These are phyloP conservation scores for Chlamydomonas reinhardtii DNA, from an alignment of 163 green algal species.

Conservation along the genomic window DNA sequence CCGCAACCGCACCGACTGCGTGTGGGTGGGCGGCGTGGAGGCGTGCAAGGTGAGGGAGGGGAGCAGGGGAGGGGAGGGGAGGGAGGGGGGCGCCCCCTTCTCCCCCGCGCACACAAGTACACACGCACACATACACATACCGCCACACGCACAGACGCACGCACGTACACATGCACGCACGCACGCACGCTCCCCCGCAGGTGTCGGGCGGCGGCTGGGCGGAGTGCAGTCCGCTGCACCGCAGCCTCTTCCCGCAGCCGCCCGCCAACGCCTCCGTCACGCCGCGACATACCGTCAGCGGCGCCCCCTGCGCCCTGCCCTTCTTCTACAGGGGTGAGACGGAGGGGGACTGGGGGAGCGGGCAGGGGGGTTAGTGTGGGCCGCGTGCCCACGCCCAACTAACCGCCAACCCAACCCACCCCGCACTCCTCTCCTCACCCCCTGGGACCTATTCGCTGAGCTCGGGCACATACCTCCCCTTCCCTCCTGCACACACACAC, in stretches of 20 bases:
- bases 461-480: too few relatives aligned
- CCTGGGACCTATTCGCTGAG: too few relatives aligned
- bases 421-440: too few relatives aligned
- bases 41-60: slow-evolving; percentile 52
- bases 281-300: slow-evolving; percentile 26
- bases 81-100: too few relatives aligned
- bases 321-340: slow-evolving; percentile 29
- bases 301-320: slow-evolving; percentile 32
- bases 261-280: slow-evolving; percentile 7
- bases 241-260: slow-evolving; percentile 31
- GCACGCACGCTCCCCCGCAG: slow-evolving; percentile 3
- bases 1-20: slow-evolving; percentile 53
- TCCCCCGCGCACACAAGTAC: too few relatives aligned
- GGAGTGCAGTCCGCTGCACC: slow-evolving; percentile 42
- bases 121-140: too few relatives aligned
- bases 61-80: not conserved
- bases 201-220: slow-evolving; percentile 42
- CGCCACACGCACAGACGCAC: too few relatives aligned
- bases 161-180: not conserved
- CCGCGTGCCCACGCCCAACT: too few relatives aligned
- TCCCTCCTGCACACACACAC: too few relatives aligned
- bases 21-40: slow-evolving; percentile 56
- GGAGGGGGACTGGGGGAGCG: not conserved
- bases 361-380: not conserved
- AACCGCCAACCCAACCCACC: too few relatives aligned